Base-by-base conservation (phyloP, 371 early-diverging fungal genomes). In the Mortierella sp. region DNA sequence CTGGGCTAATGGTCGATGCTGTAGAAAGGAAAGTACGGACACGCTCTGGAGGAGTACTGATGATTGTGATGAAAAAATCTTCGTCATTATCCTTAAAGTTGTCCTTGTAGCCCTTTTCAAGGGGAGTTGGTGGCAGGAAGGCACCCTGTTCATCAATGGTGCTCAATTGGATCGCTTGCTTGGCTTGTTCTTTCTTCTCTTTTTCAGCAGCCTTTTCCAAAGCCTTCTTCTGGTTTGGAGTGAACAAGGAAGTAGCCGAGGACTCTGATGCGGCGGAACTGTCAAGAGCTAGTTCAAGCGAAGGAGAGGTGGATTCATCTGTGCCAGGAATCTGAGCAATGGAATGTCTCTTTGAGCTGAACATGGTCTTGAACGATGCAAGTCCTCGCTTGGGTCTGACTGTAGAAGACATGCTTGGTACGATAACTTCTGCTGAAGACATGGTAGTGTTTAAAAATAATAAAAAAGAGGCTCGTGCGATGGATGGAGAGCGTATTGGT, bases 291-390 rank as follows among this genome's bases (percentile, higher is more conserved):
- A 61, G 26, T 37, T 45, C 31, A 10, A 54, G 54, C 32, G 61
- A 60, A 3, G 71, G 51, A 23, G 37, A 22, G 34, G 23, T 13
- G 23, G 68, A 62, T 3, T 64, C 63, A 1, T 68, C 62, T 35
- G 68, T 10, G 35, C 17, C n/a, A 31, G 78, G 78, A 51, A 72
- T 72, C 56, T 72, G 70, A 17, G 73, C 67, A n/a, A 70, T 53
- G 12, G 73, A 61, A 8, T 72, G 78, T 47, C 67, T 58, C 67
- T 78, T 78, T 66, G 70, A 49, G 66, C 71, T 67, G 64, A 78
- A 78, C 67, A 78, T 73, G 59, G 73, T 73, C 66, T 78, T 78
- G 70, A 78, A 70, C 19, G 79, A 78, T 3, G 79, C 69, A 15
- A 78, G 49, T 9, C 79, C 74, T 15, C 79, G 69, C 54, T 66